Evolutionary conservation across 805 yeast species (phyloP).

Genomic region (Zygosaccharomyces kombuchaensis): DNA sequence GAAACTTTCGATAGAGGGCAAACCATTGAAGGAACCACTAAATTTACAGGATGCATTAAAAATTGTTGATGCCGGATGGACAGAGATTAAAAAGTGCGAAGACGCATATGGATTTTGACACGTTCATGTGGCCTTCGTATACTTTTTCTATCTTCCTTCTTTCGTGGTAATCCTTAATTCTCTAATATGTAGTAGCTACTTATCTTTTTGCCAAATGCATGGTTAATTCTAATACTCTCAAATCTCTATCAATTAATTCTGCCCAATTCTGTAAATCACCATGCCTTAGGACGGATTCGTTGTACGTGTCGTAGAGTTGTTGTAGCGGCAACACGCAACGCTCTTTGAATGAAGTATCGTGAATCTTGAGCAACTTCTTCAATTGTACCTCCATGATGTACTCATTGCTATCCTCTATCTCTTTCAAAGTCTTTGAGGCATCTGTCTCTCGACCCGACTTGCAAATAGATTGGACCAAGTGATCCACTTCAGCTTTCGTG

Average conservation of each 20-base stretch:
- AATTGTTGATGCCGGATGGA: slow-evolving; percentile 83
- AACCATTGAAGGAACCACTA: slow-evolving; percentile 62
- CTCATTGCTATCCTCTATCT: slow-evolving; percentile 27
- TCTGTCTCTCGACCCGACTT: slow-evolving; percentile 17
- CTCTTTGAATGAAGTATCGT: slow-evolving; percentile 27
- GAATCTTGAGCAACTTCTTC: slow-evolving; percentile 25
- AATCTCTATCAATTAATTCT: slow-evolving; percentile 65
- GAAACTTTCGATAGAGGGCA: slow-evolving; percentile 64
- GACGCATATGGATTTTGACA: slow-evolving; percentile 29
- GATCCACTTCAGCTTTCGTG: slow-evolving; percentile 12
- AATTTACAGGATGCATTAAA: slow-evolving; percentile 68
- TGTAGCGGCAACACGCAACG: slow-evolving; percentile 24
- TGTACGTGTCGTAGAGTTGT: slow-evolving; percentile 22
- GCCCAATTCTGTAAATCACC: slow-evolving; percentile 51
- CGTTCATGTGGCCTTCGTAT: neutral
- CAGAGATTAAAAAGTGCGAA: slow-evolving; percentile 70
- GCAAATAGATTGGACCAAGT: slow-evolving; percentile 12
- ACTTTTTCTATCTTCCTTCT: neutral
- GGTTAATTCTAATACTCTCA: slow-evolving; percentile 65
- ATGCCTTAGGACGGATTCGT: slow-evolving; percentile 17
- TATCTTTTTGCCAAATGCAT: slow-evolving; percentile 34
- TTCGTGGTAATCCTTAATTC: neutral
- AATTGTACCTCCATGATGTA: slow-evolving; percentile 29
- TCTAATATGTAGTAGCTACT: slow-evolving; percentile 7
- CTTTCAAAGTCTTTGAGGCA: slow-evolving; percentile 20